phyloP scores from a whole-genome alignment of 176 grass and related monocot species.

The Chrysopogon serrulatus region DNA sequence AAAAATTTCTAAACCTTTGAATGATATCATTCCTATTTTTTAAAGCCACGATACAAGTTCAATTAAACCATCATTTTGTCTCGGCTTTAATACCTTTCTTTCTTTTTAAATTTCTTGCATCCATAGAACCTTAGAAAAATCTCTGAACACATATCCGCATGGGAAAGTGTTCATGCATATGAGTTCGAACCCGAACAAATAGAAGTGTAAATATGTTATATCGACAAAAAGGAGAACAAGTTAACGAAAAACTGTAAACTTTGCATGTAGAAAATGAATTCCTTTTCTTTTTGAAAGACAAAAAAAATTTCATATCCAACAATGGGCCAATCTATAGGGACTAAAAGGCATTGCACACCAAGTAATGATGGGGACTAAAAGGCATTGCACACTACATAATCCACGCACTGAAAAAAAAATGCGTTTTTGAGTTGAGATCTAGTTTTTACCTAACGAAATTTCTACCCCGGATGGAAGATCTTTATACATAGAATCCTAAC shows the following conservation, averaged over 20 bases:
- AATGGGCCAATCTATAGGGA: not conserved
- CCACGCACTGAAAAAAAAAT: not conserved
- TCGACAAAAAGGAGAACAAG: too few species aligned
- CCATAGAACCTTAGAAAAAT: too few species aligned
- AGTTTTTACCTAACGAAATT: not conserved
- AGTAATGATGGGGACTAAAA: not conserved
- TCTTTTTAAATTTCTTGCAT: too few species aligned
- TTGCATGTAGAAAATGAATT: too few species aligned
- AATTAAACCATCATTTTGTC: not conserved
- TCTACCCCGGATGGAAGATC: not conserved
- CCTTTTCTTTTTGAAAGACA: too few species aligned
- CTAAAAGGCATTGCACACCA: not conserved
- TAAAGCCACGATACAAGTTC: not conserved
- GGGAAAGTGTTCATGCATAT: too few species aligned
- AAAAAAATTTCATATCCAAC: not conserved
- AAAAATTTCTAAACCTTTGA: not conserved
- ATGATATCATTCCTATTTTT: not conserved
- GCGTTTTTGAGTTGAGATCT: not conserved
- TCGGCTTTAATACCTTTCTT: not conserved
- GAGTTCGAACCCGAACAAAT: too few species aligned
- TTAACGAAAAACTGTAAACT: too few species aligned
- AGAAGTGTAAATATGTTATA: too few species aligned
- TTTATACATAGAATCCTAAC: not conserved
- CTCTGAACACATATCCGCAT: too few species aligned
- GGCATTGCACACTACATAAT: not conserved